Base-by-base conservation (phyloP, 2,329 filamentous ascomycete genomes). In the Fusarium burgessii region DNA sequence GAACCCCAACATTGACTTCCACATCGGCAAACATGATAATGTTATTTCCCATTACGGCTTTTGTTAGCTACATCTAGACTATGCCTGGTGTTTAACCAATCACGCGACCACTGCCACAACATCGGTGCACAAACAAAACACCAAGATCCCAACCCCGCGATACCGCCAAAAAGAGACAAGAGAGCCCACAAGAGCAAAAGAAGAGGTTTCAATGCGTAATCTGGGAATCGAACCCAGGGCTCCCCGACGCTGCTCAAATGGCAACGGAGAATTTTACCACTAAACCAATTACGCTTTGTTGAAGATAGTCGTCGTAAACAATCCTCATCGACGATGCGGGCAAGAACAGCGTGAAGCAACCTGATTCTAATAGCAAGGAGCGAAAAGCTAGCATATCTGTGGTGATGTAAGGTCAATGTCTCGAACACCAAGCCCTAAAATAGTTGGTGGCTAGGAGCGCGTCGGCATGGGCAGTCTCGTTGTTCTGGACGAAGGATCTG, bases 391-490 rank as follows among this genome's bases (percentile, higher is more conserved):
- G 85, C 32, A 82, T 2, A 92, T 91, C 74, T 8, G 87, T 91
- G 3, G 83, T 92, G 15, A 81, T 92, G 55, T 89, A 92, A 77
- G 90, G 90, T 23, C 84, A 89, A 25, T 91, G 91, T 79, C 90
- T 92, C 66, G 86, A 88, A 70, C 89, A 92, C 76, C 85, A 88
- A 71, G 90, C 89, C 4, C 82, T 91, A 20, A 85, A 84, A 18
- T 86, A 88, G 11, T 79, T 5, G 87, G 88, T 20, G 83, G 83
- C 17, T 84, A 84, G n/a, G 89, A 91, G 77, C 87, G 89, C 40
- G 90, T 91, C 78, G 88, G 84, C 50, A 89, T 89, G 81, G 89
- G 91, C 54, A 91, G 89, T 91, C 52, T 91, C 89, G 0, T 89
- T 87, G 9, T 91, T 91, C 81, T 84, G 89, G 11, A 88, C 89